Evolutionary conservation across 192 early-diverging fungal genomes (phyloP).

Genomic region (Spinellus fusiger): DNA sequence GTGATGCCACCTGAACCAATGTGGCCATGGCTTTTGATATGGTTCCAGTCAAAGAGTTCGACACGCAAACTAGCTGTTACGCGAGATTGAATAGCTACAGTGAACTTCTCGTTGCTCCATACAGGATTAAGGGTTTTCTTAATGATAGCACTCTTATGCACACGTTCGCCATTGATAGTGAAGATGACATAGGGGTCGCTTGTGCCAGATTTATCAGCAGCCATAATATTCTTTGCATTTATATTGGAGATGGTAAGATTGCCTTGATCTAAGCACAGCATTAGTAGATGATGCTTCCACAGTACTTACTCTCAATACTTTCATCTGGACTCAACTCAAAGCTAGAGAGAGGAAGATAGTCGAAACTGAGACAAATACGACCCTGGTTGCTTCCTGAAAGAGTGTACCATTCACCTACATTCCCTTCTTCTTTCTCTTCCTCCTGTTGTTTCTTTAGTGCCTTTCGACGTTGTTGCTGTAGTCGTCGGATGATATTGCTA

Average conservation of each 20-base stretch:
- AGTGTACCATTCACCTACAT: constrained; percentile 26
- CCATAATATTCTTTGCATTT: constrained; percentile 18
- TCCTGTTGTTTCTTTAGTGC: neutral
- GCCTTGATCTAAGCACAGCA: constrained; percentile 29
- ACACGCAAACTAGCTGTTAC: constrained; percentile 32
- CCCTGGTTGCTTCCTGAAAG: constrained; percentile 6
- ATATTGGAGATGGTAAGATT: constrained; percentile 20
- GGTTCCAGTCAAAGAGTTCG: constrained; percentile 66
- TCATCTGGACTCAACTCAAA: constrained; percentile 26
- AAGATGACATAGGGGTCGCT: constrained; percentile 64
- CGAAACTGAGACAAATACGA: constrained; percentile 25
- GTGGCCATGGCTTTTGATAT: constrained; percentile 42
- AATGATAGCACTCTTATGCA: constrained; percentile 49
- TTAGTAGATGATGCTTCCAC: neutral
- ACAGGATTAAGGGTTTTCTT: constrained; percentile 61
- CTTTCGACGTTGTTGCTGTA: constrained; percentile 3
- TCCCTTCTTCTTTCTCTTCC: constrained; percentile 13
- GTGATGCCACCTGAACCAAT: constrained; percentile 35
- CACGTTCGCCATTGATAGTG: constrained; percentile 49
- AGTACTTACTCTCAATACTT: constrained; percentile 31
- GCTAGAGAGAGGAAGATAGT: constrained; percentile 19
- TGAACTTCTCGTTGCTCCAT: constrained; percentile 26
- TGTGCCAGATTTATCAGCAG: constrained; percentile 40
- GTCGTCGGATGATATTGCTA: constrained; percentile 10
- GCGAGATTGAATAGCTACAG: constrained; percentile 19